phyloP scores from a whole-genome alignment of 352 stramenopile species.

The Phytophthora palmivora region DNA sequence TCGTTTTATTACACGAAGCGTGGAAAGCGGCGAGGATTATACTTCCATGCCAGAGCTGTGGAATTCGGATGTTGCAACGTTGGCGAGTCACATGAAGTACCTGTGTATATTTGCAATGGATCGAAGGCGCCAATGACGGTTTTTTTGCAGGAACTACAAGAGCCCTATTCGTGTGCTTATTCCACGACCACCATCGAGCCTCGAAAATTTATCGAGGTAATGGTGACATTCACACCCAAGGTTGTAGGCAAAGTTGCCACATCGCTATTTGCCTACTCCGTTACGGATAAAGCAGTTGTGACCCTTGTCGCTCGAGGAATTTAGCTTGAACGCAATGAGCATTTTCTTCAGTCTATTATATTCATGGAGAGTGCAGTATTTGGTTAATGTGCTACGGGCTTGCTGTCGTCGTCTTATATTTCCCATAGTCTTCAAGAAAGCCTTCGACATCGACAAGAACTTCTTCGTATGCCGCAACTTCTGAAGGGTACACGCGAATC shows the following conservation, averaged over 20 bases:
- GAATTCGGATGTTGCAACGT: slow-evolving; percentile 81
- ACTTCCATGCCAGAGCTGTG: slow-evolving; percentile 86
- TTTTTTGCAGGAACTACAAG: slow-evolving; percentile 80
- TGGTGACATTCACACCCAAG: slow-evolving; percentile 78
- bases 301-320: slow-evolving; percentile 79
- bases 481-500: slow-evolving; percentile 87
- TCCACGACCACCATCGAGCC: slow-evolving; percentile 81
- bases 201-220: slow-evolving; percentile 87
- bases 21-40: slow-evolving; percentile 72
- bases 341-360: slow-evolving; percentile 35
- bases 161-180: slow-evolving; percentile 81
- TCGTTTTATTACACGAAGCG: slow-evolving; percentile 90
- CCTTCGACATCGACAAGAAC: slow-evolving; percentile 76
- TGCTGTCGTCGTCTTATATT: slow-evolving; percentile 33
- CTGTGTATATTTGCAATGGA: slow-evolving; percentile 89
- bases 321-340: slow-evolving; percentile 28
- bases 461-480: slow-evolving; percentile 80
- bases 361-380: slow-evolving; percentile 13
- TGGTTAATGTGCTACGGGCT: slow-evolving; percentile 30
- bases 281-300: slow-evolving; percentile 81
- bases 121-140: slow-evolving; percentile 83
- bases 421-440: slow-evolving; percentile 68
- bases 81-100: slow-evolving; percentile 78
- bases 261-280: slow-evolving; percentile 83
- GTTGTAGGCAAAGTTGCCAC: slow-evolving; percentile 83